Percentiles rank a stretch among this genome's conserved stretches.
Conservation (phyloP, 345 rosid species). For the Mercurialis annua region DNA sequence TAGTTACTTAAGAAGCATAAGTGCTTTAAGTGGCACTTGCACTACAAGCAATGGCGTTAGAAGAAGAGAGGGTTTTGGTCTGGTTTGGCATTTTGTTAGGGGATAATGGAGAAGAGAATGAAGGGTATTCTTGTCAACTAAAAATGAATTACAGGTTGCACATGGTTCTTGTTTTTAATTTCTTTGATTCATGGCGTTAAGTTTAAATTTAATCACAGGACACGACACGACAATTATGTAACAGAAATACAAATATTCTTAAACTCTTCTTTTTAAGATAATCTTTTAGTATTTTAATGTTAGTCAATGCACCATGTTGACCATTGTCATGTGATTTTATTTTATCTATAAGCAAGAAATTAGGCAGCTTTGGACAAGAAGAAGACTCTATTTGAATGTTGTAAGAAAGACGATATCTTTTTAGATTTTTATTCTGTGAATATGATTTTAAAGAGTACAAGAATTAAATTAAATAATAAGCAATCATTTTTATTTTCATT, state of each 20-base stretch:
- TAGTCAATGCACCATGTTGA: constrained; percentile 5
- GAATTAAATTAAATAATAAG: no score
- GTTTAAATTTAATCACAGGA: not conserved
- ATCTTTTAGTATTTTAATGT: no score
- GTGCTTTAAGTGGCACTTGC: constrained; percentile 24
- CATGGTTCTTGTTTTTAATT: constrained; percentile 3
- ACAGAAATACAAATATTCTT: constrained; percentile 2
- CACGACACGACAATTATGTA: constrained; percentile 3
- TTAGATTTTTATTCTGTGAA: no score
- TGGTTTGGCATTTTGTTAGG: constrained; percentile 3
- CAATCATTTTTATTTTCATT: no score
- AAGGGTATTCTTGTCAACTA: constrained; percentile 33
- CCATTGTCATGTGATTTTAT: not conserved
- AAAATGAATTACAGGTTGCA: constrained; percentile 12
- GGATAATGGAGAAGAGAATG: not conserved
- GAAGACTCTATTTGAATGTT: no score
- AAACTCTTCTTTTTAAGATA: not conserved
- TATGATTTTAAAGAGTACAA: no score
- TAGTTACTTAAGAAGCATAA: constrained; percentile 11
- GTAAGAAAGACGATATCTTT: no score
- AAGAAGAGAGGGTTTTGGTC: not conserved
- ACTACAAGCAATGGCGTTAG: constrained; percentile 24
- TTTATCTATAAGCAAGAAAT: not conserved
- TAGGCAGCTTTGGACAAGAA: no score
- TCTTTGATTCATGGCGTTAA: no score